Evolutionary conservation across 768 basidiomycete genomes (phyloP).

Genomic region (Leccinum fibrillosum): DNA sequence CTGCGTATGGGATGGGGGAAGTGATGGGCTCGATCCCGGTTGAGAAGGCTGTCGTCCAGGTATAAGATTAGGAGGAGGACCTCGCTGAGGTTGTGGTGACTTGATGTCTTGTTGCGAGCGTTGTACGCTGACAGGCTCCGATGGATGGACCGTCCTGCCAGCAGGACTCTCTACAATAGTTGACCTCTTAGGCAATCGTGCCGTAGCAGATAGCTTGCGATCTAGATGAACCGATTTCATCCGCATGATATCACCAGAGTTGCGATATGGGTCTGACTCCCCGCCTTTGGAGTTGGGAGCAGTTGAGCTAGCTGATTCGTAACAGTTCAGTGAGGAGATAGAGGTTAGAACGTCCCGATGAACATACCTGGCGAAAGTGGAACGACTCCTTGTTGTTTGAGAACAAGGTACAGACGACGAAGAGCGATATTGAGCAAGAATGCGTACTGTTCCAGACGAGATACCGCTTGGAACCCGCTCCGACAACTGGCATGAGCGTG

Average conservation of each 20-base stretch:
- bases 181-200: constrained; percentile 87
- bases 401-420: constrained; percentile 79
- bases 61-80: constrained; percentile 35
- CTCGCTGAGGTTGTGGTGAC: constrained; percentile 38
- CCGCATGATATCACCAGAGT: constrained; percentile 86
- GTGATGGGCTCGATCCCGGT: constrained; percentile 29
- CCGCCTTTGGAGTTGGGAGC: constrained; percentile 33
- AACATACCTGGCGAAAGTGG: constrained; percentile 71
- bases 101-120: constrained; percentile 41
- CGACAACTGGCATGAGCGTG: constrained; percentile 69
- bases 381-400: constrained; percentile 88
- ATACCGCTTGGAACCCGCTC: constrained; percentile 85
- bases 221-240: constrained; percentile 95
- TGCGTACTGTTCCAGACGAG: constrained; percentile 94
- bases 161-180: constrained; percentile 95
- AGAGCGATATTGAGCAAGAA: constrained; percentile 96
- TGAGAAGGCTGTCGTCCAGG: constrained; percentile 36
- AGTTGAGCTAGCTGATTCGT: constrained; percentile 26
- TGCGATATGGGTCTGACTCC: constrained; percentile 77
- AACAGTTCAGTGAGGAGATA: constrained; percentile 8
- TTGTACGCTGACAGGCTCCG: constrained; percentile 51
- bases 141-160: constrained; percentile 78
- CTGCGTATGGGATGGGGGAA: constrained; percentile 35
- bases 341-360: constrained; percentile 1
- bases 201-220: constrained; percentile 92